These are phyloP conservation scores for Verticillium nonalfalfae DNA, from an alignment of 2,329 filamentous ascomycete genomes.

Conservation along the genomic window DNA sequence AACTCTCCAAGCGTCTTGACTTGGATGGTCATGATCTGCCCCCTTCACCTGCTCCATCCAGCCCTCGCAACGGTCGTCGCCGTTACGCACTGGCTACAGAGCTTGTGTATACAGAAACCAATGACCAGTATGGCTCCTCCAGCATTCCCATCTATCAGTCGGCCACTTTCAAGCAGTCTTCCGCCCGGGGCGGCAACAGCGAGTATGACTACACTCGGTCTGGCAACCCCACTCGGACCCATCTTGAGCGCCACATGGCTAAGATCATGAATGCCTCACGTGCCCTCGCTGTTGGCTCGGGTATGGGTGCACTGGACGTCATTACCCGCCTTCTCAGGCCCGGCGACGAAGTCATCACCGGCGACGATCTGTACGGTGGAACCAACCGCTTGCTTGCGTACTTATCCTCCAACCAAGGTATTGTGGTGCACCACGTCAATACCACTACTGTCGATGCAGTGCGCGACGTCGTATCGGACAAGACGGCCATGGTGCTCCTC, in stretches of 20 bases:
- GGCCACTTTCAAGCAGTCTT: constrained; percentile 94
- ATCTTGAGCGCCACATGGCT: constrained; percentile 91
- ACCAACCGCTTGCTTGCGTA: constrained; percentile 92
- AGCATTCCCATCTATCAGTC: constrained; percentile 98
- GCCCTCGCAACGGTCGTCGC: constrained; percentile 70
- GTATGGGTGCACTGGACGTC: constrained; percentile 96
- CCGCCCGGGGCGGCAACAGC: constrained; percentile 66
- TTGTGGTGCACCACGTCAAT: constrained; percentile 93
- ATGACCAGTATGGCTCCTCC: constrained; percentile 94
- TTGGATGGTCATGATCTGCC: constrained; percentile 80
- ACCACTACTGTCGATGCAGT: constrained; percentile 76
- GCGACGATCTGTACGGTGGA: constrained; percentile 93
- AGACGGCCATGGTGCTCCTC: constrained; percentile 91
- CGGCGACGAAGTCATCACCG: constrained; percentile 94
- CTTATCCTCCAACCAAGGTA: constrained; percentile 80
- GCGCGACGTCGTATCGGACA: constrained; percentile 59
- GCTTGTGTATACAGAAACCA: constrained; percentile 91
- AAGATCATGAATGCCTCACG: constrained; percentile 98
- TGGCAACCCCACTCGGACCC: constrained; percentile 91
- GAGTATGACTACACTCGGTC: constrained; percentile 99
- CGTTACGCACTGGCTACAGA: constrained; percentile 94
- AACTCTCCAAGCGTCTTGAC: constrained; percentile 56
- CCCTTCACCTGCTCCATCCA: constrained; percentile 89
- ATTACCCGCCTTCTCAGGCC: constrained; percentile 86
- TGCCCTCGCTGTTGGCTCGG: constrained; percentile 87